phyloP scores from a whole-genome alignment of 495 filamentous ascomycete species.

The Aspergillus ellipticus region DNA sequence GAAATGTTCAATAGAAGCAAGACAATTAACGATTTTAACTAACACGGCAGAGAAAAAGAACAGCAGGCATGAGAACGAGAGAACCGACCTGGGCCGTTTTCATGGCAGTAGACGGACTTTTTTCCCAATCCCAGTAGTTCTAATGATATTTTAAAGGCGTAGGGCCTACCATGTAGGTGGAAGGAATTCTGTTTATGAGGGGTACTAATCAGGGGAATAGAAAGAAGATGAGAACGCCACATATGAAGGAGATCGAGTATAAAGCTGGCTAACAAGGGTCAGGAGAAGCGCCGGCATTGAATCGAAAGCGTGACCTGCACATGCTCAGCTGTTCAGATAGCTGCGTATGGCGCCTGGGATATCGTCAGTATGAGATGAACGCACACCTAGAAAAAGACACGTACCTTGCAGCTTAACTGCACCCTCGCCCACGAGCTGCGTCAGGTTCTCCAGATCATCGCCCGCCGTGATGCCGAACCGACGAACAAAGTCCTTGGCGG shows the following conservation, averaged over 20 bases:
- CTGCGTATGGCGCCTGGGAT: constrained; percentile 66
- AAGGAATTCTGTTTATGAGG: constrained; percentile 5
- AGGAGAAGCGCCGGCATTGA: constrained; percentile 1
- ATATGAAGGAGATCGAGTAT: constrained; percentile 8
- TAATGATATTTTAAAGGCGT: neutral
- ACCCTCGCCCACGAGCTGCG: constrained; percentile 76
- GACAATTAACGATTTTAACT: neutral
- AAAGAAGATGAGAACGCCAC: constrained; percentile 15
- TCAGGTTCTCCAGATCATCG: constrained; percentile 90
- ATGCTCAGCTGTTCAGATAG: constrained; percentile 67
- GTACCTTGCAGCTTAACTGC: constrained; percentile 74
- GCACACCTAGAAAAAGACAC: constrained; percentile 12
- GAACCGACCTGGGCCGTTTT: neutral
- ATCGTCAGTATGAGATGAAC: constrained; percentile 8
- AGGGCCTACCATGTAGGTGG: neutral
- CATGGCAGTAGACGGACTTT: neutral
- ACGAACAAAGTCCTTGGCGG: constrained; percentile 90
- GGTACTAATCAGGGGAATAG: constrained; percentile 9
- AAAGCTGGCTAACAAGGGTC: constrained; percentile 15
- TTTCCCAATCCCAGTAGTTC: neutral
- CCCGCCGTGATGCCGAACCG: constrained; percentile 93
- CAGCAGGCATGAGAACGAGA: neutral
- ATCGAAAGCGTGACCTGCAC: constrained; percentile 4
- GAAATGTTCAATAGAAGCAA: constrained; percentile 1
- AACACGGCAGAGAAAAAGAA: neutral